Conservation (phyloP, 2,329 filamentous ascomycete genomes). For the Teratosphaeriaceae sp. region DNA sequence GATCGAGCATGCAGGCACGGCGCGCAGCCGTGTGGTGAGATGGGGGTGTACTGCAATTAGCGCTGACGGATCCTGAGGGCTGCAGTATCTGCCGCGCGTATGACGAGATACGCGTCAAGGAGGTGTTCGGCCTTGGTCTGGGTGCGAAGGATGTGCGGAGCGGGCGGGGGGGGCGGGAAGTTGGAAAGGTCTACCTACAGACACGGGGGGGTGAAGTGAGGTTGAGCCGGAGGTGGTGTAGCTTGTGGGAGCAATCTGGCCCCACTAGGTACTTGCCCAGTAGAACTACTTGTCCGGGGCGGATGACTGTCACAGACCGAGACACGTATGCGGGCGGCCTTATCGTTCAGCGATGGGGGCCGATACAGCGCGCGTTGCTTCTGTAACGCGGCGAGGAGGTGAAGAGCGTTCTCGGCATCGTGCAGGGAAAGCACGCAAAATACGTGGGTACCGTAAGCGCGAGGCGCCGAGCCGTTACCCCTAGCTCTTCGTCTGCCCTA, state of each 20-base stretch:
- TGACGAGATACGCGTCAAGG: no score
- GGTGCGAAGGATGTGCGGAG: no score
- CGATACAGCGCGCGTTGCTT: background rate
- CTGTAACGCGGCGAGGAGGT: background rate
- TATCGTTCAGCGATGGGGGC: background rate
- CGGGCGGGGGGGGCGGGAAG: no score
- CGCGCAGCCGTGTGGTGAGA: background rate
- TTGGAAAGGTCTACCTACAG: background rate
- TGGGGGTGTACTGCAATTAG: background rate
- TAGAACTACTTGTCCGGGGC: background rate
- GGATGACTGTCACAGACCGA: background rate
- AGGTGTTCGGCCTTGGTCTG: no score
- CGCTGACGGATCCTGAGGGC: background rate
- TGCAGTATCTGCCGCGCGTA: background rate
- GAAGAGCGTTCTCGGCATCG: background rate
- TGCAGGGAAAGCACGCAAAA: no score
- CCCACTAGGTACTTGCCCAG: background rate
- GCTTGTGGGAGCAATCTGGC: background rate
- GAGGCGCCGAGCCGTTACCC: no score
- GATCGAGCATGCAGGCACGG: background rate
- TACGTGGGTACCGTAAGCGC: no score
- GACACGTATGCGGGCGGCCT: background rate
- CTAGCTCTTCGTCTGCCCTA: no score
- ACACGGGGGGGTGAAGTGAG: background rate
- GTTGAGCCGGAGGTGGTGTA: background rate